Evolutionary conservation across 306 rosid species (phyloP).

Genomic region (Bauhinia variegata): DNA sequence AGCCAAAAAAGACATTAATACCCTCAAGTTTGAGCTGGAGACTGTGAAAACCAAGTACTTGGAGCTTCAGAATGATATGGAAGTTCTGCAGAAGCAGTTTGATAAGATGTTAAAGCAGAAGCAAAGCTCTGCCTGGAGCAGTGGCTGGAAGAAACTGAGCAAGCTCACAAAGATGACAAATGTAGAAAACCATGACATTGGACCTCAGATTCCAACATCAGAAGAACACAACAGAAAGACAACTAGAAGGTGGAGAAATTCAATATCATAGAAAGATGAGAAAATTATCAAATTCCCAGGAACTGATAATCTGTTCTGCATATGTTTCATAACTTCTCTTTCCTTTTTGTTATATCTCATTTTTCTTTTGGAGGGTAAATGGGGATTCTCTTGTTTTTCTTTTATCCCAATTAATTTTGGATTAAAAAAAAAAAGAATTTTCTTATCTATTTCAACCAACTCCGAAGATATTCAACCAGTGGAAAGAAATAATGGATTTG

Average conservation of each 20-base stretch:
- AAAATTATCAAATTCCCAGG: slow-evolving; percentile 19
- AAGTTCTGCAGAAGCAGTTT: slow-evolving; percentile 78
- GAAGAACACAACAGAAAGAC: slow-evolving; percentile 60
- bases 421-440: not conserved
- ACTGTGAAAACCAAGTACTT: slow-evolving; percentile 78
- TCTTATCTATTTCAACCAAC: slow-evolving; percentile 7
- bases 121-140: slow-evolving; percentile 82
- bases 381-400: slow-evolving; percentile 7
- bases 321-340: slow-evolving; percentile 19
- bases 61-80: slow-evolving; percentile 91
- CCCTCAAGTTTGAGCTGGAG: slow-evolving; percentile 88
- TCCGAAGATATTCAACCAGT: not conserved
- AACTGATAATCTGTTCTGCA: slow-evolving; percentile 13
- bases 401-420: no score
- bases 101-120: slow-evolving; percentile 83
- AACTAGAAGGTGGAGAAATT: slow-evolving; percentile 94
- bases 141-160: slow-evolving; percentile 94
- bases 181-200: slow-evolving; percentile 60
- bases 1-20: slow-evolving; percentile 91
- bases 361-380: slow-evolving; percentile 25
- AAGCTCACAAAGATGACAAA: slow-evolving; percentile 70
- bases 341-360: slow-evolving; percentile 20
- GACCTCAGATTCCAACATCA: slow-evolving; percentile 49
- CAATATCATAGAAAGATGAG: slow-evolving; percentile 69
- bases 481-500: not conserved